These are phyloP conservation scores for Salicornia ramosissima DNA, from an alignment of 148 eudicot species.

Conservation along the genomic window DNA sequence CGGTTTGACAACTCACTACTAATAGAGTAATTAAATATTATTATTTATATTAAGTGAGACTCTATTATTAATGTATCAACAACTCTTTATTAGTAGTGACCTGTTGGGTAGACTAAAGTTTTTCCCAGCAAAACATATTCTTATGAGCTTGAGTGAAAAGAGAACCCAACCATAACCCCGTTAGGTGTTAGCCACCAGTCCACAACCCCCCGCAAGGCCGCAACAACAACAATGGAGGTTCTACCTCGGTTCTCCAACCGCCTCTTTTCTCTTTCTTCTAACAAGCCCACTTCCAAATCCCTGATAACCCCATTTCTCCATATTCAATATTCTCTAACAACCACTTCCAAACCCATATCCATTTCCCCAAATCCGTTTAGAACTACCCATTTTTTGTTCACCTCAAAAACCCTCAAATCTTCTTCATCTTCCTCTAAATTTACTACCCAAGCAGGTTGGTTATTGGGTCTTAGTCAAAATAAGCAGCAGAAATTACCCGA, in stretches of 20 bases:
- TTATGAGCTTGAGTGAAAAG: not conserved
- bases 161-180: too few relatives aligned
- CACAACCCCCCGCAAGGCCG: too few relatives aligned
- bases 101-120: too few relatives aligned
- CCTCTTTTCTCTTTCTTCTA: constrained; percentile 34
- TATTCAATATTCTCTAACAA: constrained; percentile 21
- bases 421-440: constrained; percentile 20
- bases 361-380: constrained; percentile 24
- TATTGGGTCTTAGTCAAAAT: constrained; percentile 55
- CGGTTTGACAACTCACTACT: too few relatives aligned
- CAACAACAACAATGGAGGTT: constrained; percentile 44
- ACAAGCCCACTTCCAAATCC: constrained; percentile 21
- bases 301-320: constrained; percentile 26
- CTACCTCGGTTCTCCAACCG: constrained; percentile 55
- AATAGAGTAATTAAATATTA: too few relatives aligned
- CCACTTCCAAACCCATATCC: constrained; percentile 16
- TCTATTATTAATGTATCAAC: too few relatives aligned
- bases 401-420: constrained; percentile 26
- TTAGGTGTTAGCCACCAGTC: too few relatives aligned
- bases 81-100: too few relatives aligned
- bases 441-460: constrained; percentile 60
- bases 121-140: too few relatives aligned
- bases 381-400: constrained; percentile 18
- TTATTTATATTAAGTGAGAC: too few relatives aligned
- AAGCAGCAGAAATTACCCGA: constrained; percentile 48